phyloP scores from a whole-genome alignment of 2,329 filamentous ascomycete species.

The Monosporascus sp. region DNA sequence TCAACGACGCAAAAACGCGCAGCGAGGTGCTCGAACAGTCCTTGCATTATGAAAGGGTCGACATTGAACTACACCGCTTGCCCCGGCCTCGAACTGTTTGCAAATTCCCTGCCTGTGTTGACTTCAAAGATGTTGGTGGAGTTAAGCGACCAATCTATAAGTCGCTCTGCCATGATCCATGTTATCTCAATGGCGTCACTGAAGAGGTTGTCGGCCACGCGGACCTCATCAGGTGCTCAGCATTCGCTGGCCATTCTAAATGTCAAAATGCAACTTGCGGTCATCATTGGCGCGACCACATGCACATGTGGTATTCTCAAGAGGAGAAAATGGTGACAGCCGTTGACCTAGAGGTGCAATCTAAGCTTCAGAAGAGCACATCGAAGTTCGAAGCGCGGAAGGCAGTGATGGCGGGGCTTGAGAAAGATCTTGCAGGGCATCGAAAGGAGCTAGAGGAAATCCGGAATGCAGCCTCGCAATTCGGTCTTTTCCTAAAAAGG shows the following conservation, averaged over 20 bases:
- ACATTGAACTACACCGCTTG: constrained; percentile 16
- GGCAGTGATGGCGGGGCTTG: constrained; percentile 16
- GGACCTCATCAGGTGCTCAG: constrained; percentile 21
- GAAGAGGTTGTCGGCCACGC: constrained; percentile 19
- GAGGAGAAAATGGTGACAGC: constrained; percentile 15
- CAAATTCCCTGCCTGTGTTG: constrained; percentile 19
- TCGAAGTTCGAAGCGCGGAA: constrained; percentile 18
- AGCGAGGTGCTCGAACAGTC: constrained; percentile 20
- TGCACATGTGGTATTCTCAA: constrained; percentile 29
- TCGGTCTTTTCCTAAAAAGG: constrained; percentile 29
- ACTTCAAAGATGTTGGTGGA: constrained; percentile 19
- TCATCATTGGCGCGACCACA: constrained; percentile 31
- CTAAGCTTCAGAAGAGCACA: constrained; percentile 17
- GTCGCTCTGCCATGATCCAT: constrained; percentile 25
- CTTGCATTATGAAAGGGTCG: constrained; percentile 21
- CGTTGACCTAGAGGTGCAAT: constrained; percentile 19
- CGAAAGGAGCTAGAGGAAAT: constrained; percentile 26
- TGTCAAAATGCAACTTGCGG: constrained; percentile 18
- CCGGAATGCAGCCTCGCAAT: constrained; percentile 28
- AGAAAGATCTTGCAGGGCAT: constrained; percentile 22
- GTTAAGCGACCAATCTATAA: constrained; percentile 21
- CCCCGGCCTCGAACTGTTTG: constrained; percentile 27
- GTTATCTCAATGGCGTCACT: constrained; percentile 22
- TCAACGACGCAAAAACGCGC: constrained; percentile 18
- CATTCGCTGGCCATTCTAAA: constrained; percentile 14